phyloP scores from a whole-genome alignment of 352 stramenopile genomes.

The Elongisporangium undulatum region DNA sequence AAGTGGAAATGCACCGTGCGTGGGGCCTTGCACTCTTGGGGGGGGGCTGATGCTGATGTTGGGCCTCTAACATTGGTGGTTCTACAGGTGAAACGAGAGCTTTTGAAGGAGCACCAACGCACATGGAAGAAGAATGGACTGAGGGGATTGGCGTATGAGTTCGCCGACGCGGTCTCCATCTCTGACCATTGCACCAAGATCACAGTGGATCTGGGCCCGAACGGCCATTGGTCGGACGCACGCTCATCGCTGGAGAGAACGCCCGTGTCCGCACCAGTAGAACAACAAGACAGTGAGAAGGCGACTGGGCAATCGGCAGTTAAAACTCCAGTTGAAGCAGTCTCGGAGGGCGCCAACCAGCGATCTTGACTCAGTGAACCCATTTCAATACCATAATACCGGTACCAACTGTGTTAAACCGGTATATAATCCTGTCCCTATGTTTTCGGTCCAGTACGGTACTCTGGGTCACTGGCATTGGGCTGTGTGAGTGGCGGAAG shows the following conservation, averaged over 20 bases:
- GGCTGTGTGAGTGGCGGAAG: neutral
- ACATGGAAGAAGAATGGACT: constrained; percentile 56
- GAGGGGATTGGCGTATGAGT: constrained; percentile 34
- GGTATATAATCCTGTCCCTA: neutral
- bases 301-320: neutral
- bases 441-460: neutral
- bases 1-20: constrained; percentile 47
- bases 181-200: constrained; percentile 45
- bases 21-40: neutral
- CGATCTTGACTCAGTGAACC: neutral
- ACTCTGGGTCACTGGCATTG: neutral
- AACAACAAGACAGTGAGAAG: neutral
- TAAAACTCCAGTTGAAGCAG: neutral
- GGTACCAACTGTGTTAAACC: neutral
- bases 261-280: neutral
- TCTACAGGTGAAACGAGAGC: constrained; percentile 33
- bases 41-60: neutral
- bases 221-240: constrained; percentile 50
- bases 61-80: neutral
- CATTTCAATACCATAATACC: neutral
- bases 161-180: constrained; percentile 32
- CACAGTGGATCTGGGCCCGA: constrained; percentile 30
- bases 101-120: constrained; percentile 48
- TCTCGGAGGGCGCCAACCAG: no score
- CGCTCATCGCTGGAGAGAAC: constrained; percentile 36